phyloP scores from a whole-genome alignment of 2,329 filamentous ascomycete genomes.

The Zymoseptoria ardabiliae region DNA sequence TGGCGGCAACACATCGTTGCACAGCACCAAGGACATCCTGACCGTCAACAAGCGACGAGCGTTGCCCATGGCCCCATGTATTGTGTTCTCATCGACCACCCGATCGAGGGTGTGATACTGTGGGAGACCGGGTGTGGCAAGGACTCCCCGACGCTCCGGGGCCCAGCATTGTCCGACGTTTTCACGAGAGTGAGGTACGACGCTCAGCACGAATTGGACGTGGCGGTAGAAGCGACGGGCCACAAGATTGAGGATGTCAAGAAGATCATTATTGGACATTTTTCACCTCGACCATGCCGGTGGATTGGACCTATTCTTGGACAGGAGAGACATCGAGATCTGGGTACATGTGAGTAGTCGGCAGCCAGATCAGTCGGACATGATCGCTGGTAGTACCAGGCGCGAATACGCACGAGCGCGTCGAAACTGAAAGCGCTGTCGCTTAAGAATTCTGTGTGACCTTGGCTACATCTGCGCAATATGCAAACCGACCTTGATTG shows the following conservation, averaged over 20 bases:
- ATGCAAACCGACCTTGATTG: background rate
- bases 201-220: slow-evolving; percentile 28
- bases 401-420: too few species aligned
- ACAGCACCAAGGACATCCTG: slow-evolving; percentile 28
- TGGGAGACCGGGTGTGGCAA: slow-evolving; percentile 41
- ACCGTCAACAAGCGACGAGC: slow-evolving; percentile 38
- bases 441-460: too few species aligned
- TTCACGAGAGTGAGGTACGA: slow-evolving; percentile 30
- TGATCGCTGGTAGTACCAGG: background rate
- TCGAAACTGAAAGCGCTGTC: too few species aligned
- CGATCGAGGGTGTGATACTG: slow-evolving; percentile 38
- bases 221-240: slow-evolving; percentile 30
- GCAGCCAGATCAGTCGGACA: background rate
- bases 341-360: slow-evolving; percentile 21
- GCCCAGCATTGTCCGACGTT: slow-evolving; percentile 28
- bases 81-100: slow-evolving; percentile 40
- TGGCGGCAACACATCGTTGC: slow-evolving; percentile 34
- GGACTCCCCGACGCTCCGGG: slow-evolving; percentile 31
- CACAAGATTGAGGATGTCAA: slow-evolving; percentile 31
- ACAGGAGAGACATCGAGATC: slow-evolving; percentile 30
- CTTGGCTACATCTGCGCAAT: background rate
- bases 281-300: slow-evolving; percentile 32
- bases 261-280: slow-evolving; percentile 32
- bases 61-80: slow-evolving; percentile 37
- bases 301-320: slow-evolving; percentile 29